These are phyloP conservation scores for Colletotrichum eleusines DNA, from an alignment of 2,329 filamentous ascomycete species.

Conservation along the genomic window DNA sequence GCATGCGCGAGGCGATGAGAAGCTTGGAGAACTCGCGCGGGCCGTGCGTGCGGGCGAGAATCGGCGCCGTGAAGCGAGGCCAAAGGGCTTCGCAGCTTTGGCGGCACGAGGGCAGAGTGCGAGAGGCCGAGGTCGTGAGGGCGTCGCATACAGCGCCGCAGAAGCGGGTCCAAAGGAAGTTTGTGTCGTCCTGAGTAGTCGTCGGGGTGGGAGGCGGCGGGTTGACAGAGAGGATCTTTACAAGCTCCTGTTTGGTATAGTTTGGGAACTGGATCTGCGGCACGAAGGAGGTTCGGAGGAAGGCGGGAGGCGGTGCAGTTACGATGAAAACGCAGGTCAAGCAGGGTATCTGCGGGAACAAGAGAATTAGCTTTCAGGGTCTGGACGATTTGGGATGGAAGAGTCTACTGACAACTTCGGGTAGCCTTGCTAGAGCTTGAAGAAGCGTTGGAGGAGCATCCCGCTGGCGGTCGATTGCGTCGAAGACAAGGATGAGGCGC, in stretches of 20 bases:
- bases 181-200: constrained; percentile 66
- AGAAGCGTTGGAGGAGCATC: constrained; percentile 84
- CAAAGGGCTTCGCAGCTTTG: constrained; percentile 81
- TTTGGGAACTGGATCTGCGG: constrained; percentile 82
- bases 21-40: constrained; percentile 88
- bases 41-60: constrained; percentile 78
- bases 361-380: constrained; percentile 26
- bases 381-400: constrained; percentile 30
- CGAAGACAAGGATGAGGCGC: constrained; percentile 86
- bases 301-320: constrained; percentile 75
- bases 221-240: constrained; percentile 77
- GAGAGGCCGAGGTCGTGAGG: constrained; percentile 81
- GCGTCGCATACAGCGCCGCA: constrained; percentile 88
- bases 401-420: constrained; percentile 74
- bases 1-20: constrained; percentile 75
- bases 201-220: constrained; percentile 60
- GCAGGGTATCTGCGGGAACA: constrained; percentile 74
- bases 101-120: constrained; percentile 80
- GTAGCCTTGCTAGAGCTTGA: constrained; percentile 83
- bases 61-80: constrained; percentile 85
- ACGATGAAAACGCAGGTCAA: constrained; percentile 84
- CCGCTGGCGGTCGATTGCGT: constrained; percentile 86
- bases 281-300: constrained; percentile 76
- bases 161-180: constrained; percentile 84
- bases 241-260: constrained; percentile 84